phyloP scores from a whole-genome alignment of 73 alveolate species.

The Paramecium caudatum region DNA sequence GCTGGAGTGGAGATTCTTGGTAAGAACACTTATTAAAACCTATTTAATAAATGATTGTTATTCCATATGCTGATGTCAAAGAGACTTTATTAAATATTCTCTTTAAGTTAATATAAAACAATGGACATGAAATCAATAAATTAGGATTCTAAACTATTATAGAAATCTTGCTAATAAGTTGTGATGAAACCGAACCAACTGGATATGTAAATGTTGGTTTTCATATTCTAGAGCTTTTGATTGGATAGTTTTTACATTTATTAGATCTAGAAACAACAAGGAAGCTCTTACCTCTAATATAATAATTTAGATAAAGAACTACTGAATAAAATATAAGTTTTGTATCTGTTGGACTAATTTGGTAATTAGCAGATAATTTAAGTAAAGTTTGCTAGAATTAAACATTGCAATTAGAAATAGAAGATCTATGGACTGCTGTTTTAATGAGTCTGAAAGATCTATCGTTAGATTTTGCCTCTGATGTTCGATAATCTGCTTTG shows the following conservation, averaged over 20 bases:
- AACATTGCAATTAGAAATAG: slow-evolving; percentile 18
- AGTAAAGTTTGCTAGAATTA: not conserved
- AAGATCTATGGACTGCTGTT: slow-evolving; percentile 61
- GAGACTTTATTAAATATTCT: slow-evolving; percentile 56
- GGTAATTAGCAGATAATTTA: slow-evolving; percentile 71
- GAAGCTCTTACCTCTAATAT: slow-evolving; percentile 16
- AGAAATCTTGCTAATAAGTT: slow-evolving; percentile 27
- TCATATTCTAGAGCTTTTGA: slow-evolving; percentile 47
- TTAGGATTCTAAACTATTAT: slow-evolving; percentile 46
- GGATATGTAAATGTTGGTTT: slow-evolving; percentile 62
- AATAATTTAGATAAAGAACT: slow-evolving; percentile 62
- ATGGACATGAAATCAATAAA: slow-evolving; percentile 56
- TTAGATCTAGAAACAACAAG: slow-evolving; percentile 57
- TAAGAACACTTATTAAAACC: slow-evolving; percentile 18
- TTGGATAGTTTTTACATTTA: slow-evolving; percentile 53
- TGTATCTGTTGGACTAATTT: slow-evolving; percentile 58
- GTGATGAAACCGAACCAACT: slow-evolving; percentile 66
- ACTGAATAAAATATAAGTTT: slow-evolving; percentile 65
- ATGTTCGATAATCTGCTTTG: slow-evolving; percentile 64
- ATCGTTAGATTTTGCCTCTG: slow-evolving; percentile 47
- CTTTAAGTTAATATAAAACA: slow-evolving; percentile 25
- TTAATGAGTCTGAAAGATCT: slow-evolving; percentile 48
- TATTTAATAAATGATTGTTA: slow-evolving; percentile 31
- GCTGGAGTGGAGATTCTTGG: slow-evolving; percentile 19
- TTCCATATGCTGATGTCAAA: slow-evolving; percentile 63